Base-by-base conservation (phyloP, 768 basidiomycete genomes). In the Epithele typhae region DNA sequence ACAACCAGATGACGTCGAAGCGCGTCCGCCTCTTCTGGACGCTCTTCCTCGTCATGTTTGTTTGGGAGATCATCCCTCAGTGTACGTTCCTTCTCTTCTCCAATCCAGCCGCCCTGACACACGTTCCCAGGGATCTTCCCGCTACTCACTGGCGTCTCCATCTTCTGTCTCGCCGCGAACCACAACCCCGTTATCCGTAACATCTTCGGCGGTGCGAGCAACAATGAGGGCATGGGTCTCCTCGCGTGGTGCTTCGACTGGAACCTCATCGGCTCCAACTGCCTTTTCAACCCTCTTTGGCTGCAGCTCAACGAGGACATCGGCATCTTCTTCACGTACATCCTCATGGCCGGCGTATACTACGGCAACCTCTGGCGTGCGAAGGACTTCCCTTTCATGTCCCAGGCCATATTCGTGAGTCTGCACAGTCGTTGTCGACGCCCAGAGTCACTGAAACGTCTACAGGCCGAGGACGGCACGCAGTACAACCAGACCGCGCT, bases 241-340 rank as follows among this genome's bases (percentile, higher is more conserved):
- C 73, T 84, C 36, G 71, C 81, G 1, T 58, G 82, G 33, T 80
- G 70, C 51, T 64, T 84, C 12, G 82, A 84, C 55, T 84, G 82
- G 81, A 77, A 79, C 54, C 72, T 77, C 48, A 71, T 79, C 48
- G 75, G 70, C 30, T 67, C 71, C 40, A 68, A 69, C 23, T 74
- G 73, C 33, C 58, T 72, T 25, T 64, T 56, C 58, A 52, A 42
- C 41, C 63, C 63, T 11, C 43, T 64, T 40, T 61, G 58, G 59
- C 52, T 61, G 34, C 45, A 48, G 37, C 50, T 58, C 47, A 56
- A 56, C 51, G 46, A 60, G 43, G 53, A 51, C 17, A 54, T 42
- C 30, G 50, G 58, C 15, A 60, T 70, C 37, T 66, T 60, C 58
- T 55, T 64, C 48, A 54, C 66, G 18, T 62, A 61, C 45, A 60